Evolutionary conservation across 345 rosid species (phyloP).

Genomic region (Bruguiera parviflora): DNA sequence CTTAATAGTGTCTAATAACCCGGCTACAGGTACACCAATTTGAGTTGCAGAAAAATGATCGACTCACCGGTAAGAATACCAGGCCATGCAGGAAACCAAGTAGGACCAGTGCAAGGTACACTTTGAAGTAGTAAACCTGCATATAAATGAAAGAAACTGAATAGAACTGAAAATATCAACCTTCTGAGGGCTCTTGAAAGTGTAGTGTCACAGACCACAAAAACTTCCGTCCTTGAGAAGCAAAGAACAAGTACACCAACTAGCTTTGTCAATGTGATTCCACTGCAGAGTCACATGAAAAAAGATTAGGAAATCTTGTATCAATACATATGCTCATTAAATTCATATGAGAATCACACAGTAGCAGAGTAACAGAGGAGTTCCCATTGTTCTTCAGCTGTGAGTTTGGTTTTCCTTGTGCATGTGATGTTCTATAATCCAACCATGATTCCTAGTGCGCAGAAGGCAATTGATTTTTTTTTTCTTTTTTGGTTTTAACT

Average conservation of each 20-base stretch:
- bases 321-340: no score
- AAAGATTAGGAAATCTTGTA: no score
- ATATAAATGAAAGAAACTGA: background rate
- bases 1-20: background rate
- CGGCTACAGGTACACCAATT: background rate
- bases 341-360: background rate
- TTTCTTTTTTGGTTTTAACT: no score
- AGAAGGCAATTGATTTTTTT: no score
- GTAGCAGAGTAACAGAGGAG: background rate
- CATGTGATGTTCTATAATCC: no score
- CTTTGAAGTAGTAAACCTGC: constrained; percentile 95
- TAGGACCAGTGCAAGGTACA: constrained; percentile 91
- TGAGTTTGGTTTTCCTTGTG: no score
- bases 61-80: constrained; percentile 85
- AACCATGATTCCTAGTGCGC: no score
- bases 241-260: constrained; percentile 93
- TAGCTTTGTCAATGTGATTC: constrained; percentile 90
- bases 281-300: constrained; percentile 37
- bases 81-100: constrained; percentile 96
- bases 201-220: constrained; percentile 56
- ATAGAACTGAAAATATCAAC: background rate
- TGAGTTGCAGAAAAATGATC: background rate
- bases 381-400: no score
- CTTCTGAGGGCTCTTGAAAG: background rate
- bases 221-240: constrained; percentile 92